Evolutionary conservation across 768 basidiomycete genomes (phyloP), one percentile per base, ranked within the genome.

Genomic region (Trametes cingulata): DNA sequence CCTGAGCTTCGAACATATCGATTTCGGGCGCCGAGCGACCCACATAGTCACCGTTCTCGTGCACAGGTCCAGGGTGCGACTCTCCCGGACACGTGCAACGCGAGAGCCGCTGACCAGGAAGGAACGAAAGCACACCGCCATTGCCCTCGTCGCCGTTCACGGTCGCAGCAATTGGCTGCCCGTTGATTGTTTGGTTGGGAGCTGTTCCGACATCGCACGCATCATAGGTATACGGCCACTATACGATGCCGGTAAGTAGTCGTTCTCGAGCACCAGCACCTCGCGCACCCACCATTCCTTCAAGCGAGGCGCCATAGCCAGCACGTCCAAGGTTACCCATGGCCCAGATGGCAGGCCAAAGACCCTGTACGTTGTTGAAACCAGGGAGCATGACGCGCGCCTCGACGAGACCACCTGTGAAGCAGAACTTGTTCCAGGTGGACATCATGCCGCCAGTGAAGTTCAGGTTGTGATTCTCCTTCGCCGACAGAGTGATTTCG

Each of bases 151-250:
- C 85, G 15, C 91, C 91, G 36, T 78, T 76, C 22, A 77, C 74
- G 2, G 79, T 77, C 0, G 90, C 85, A n/a, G 84, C 82, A 0
- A 72, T 70, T 1, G 92, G 93, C 33, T 75, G 69, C 1, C 85
- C 88, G 55, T 87, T 82, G 56, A 85, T 68, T 3, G 90, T 85
- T 71, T 95, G 94, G 72, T 95, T 96, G 12, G 83, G 76, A 2
- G 87, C 80, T 8, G 93, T 94, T 10, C 94, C 93, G 5, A 93
- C 81, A 69, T 95, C 93, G 69, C 94, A 94, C 5, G 84, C 70
- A 60, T 88, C 85, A 65, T 88, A 88, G 6, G 80, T 80, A 67
- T 86, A 88, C 25, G 87, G 87, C 85, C 85, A 87, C 78, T 78
- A 51, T n/a, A 48, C 7, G 14, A n/a, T 15, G 4, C 25, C n/a